A percentile compares a stretch with the other conserved stretches of the same genome.
phyloP scores from a whole-genome alignment of 495 filamentous ascomycete genomes.

The Tuber borchii region DNA sequence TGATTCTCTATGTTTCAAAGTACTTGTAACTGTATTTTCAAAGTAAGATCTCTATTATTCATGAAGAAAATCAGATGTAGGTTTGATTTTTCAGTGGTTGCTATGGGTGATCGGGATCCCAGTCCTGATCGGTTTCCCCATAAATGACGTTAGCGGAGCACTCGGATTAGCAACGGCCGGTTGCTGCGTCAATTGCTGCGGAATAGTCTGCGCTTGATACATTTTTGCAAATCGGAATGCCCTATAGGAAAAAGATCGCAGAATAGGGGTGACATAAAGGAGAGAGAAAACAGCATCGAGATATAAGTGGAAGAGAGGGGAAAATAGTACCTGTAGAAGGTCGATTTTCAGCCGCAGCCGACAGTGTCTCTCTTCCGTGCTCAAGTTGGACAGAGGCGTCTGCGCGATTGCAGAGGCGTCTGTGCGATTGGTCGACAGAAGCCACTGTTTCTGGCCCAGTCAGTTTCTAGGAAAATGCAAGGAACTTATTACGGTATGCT shows the following conservation, averaged over 20 bases:
- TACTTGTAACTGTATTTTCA: too few relatives aligned
- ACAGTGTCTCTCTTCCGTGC: not conserved
- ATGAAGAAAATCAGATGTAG: too few relatives aligned
- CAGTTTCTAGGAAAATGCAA: not conserved
- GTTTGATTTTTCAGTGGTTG: too few relatives aligned
- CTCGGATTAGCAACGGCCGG: not conserved
- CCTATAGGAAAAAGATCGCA: not conserved
- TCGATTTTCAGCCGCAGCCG: slow-evolving; percentile 1
- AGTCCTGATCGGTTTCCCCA: too few relatives aligned
- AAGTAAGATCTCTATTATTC: too few relatives aligned
- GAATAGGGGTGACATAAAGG: not conserved
- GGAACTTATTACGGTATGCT: too few relatives aligned
- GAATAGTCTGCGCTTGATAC: not conserved
- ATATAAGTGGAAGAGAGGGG: not conserved
- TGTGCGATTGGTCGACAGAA: too few relatives aligned
- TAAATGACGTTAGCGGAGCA: too few relatives aligned
- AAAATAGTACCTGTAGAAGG: not conserved
- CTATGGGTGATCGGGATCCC: too few relatives aligned
- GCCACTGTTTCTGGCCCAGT: not conserved
- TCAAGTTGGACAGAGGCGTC: not conserved
- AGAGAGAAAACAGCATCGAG: not conserved
- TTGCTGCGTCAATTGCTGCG: not conserved
- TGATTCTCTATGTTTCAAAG: too few relatives aligned
- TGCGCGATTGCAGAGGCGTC: too few relatives aligned
- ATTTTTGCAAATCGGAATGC: not conserved